Evolutionary conservation across 75 land plant species (phyloP).

Genomic region (Isoetes taiwanensis): DNA sequence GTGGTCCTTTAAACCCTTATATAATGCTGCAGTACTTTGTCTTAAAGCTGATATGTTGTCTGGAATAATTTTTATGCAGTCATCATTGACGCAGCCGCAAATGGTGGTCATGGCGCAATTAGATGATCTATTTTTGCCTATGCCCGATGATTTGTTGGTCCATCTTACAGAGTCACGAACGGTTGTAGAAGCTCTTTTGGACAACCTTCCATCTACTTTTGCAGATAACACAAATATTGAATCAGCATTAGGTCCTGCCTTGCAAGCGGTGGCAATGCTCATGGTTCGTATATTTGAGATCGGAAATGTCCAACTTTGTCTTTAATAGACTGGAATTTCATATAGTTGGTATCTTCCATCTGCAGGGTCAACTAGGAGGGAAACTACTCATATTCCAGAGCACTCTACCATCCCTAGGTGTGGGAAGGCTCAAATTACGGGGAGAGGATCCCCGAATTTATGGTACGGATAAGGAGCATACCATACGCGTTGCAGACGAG

Average conservation of each 20-base stretch:
- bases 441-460: slow-evolving; percentile 83
- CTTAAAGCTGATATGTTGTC: too few species aligned
- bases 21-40: too few species aligned
- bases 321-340: background rate
- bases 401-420: slow-evolving; percentile 86
- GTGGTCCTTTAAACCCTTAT: too few species aligned
- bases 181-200: slow-evolving; percentile 84
- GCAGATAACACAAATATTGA: slow-evolving; percentile 63
- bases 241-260: slow-evolving; percentile 94
- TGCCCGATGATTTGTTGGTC: slow-evolving; percentile 96
- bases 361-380: slow-evolving; percentile 91
- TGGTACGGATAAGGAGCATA: slow-evolving; percentile 84
- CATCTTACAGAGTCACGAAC: slow-evolving; percentile 81
- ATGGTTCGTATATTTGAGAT: slow-evolving; percentile 43
- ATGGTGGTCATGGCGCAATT: slow-evolving; percentile 98
- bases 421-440: slow-evolving; percentile 76
- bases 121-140: slow-evolving; percentile 89
- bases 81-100: slow-evolving; percentile 92
- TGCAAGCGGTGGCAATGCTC: slow-evolving; percentile 72
- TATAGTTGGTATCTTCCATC: background rate
- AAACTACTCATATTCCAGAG: slow-evolving; percentile 85
- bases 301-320: background rate
- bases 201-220: slow-evolving; percentile 91
- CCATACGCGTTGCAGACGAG: slow-evolving; percentile 67
- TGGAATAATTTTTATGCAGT: slow-evolving; percentile 48